Conservation (phyloP, 805 yeast genomes). For the Sugiyamaella mastotermitis region DNA sequence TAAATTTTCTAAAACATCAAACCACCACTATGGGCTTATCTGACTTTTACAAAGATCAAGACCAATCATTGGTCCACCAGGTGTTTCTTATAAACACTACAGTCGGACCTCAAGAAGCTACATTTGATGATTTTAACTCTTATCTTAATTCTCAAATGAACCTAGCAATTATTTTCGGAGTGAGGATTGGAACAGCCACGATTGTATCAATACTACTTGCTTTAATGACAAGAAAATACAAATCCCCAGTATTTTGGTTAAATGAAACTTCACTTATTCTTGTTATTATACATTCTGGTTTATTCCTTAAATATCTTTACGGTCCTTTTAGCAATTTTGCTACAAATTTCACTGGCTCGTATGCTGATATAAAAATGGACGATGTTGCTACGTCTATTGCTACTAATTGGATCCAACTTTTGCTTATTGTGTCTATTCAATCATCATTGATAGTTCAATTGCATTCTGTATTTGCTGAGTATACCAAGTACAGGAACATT, state of each 20-base stretch:
- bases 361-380: constrained; percentile 32
- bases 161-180: constrained; percentile 45
- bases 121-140: constrained; percentile 10
- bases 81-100: constrained; percentile 11
- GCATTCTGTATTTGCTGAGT: constrained; percentile 51
- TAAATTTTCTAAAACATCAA: too few relatives aligned
- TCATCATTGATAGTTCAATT: constrained; percentile 66
- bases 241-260: constrained; percentile 66
- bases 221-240: constrained; percentile 44
- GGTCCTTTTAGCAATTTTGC: constrained; percentile 49
- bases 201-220: constrained; percentile 37
- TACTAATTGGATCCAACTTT: constrained; percentile 51
- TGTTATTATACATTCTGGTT: constrained; percentile 52
- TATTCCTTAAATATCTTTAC: constrained; percentile 49
- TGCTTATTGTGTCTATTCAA: constrained; percentile 58
- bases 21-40: constrained; percentile 8
- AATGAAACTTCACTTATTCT: constrained; percentile 57
- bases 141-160: constrained; percentile 4
- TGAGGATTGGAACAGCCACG: constrained; percentile 49
- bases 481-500: constrained; percentile 36
- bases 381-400: constrained; percentile 52
- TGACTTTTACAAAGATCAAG: constrained; percentile 3
- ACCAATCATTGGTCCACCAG: constrained; percentile 10
- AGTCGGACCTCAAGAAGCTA: constrained; percentile 8
- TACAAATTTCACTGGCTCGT: constrained; percentile 41